A percentile compares a stretch with the other conserved stretches of the same genome.
Evolutionary conservation across 495 filamentous ascomycete genomes (phyloP).

Genomic region (Penicillium diatomitis): DNA sequence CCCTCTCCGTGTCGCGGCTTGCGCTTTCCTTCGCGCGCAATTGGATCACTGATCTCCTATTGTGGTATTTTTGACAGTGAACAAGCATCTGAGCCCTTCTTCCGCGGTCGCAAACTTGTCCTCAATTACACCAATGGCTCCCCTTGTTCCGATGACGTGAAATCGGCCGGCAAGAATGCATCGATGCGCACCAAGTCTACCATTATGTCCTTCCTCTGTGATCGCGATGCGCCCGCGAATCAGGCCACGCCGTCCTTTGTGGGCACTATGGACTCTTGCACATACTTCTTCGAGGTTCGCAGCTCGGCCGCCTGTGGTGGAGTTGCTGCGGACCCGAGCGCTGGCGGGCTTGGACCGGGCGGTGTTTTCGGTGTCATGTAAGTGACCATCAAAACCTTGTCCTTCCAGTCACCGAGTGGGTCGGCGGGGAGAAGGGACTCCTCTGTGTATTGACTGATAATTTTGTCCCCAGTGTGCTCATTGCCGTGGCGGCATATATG

Average conservation of each 20-base stretch:
- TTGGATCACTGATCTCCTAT: too few species aligned
- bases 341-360: conserved; percentile 65
- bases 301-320: conserved; percentile 76
- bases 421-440: background rate
- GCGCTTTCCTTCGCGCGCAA: too few species aligned
- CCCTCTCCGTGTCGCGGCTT: too few species aligned
- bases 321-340: conserved; percentile 48
- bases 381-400: conserved; percentile 15
- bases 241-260: conserved; percentile 69
- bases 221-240: conserved; percentile 54
- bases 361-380: conserved; percentile 91
- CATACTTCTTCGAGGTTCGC: conserved; percentile 96
- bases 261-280: conserved; percentile 76
- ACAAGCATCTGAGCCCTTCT: conserved; percentile 57
- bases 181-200: conserved; percentile 63
- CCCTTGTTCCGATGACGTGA: conserved; percentile 47
- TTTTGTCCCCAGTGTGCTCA: conserved; percentile 37
- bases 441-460: conserved; percentile 4
- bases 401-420: background rate
- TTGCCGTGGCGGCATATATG: conserved; percentile 80
- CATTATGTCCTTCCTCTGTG: conserved; percentile 88
- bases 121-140: conserved; percentile 89
- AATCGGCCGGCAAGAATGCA: conserved; percentile 17
- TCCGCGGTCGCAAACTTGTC: conserved; percentile 83
- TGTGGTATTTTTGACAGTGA: conserved; percentile 35